phyloP scores from a whole-genome alignment of 306 rosid species.

The Trichosanthes cucumerina region DNA sequence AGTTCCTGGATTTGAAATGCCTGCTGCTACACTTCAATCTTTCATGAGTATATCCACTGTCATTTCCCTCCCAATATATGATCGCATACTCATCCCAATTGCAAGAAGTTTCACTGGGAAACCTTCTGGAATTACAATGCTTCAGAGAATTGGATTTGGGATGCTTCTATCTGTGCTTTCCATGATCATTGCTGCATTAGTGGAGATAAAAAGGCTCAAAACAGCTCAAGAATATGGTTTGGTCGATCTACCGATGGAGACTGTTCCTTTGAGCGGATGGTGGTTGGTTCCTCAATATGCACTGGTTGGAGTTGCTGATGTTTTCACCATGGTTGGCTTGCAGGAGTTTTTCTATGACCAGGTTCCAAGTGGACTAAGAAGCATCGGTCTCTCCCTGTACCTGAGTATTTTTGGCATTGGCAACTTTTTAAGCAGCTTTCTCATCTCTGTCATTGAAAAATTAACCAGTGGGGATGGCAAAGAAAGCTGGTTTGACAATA shows the following conservation, averaged over 20 bases:
- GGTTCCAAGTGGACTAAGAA: constrained; percentile 49
- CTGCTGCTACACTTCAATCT: constrained; percentile 56
- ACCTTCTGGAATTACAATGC: constrained; percentile 58
- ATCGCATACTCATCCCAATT: constrained; percentile 38
- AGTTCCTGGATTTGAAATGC: constrained; percentile 26
- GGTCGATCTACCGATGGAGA: constrained; percentile 38
- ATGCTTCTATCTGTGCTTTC: constrained; percentile 29
- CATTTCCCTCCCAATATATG: constrained; percentile 39
- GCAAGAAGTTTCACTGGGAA: constrained; percentile 36
- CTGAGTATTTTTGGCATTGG: constrained; percentile 56
- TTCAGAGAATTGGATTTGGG: constrained; percentile 63
- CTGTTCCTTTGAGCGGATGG: constrained; percentile 60
- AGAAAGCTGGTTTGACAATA: constrained; percentile 46
- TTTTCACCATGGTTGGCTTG: constrained; percentile 59
- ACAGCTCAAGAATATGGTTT: constrained; percentile 41
- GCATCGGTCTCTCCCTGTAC: constrained; percentile 57
- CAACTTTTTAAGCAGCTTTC: constrained; percentile 50
- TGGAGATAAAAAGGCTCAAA: constrained; percentile 46
- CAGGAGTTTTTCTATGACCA: constrained; percentile 79
- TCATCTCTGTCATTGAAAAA: constrained; percentile 31
- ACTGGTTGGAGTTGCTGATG: constrained; percentile 40
- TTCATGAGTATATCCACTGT: constrained; percentile 17
- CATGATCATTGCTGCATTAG: constrained; percentile 40
- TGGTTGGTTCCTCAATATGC: constrained; percentile 64
- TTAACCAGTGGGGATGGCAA: constrained; percentile 23